A percentile compares a stretch with the other conserved stretches of the same genome.
Evolutionary conservation across 805 yeast genomes (phyloP).

Genomic region (Cyberlindnera subsufficiens): DNA sequence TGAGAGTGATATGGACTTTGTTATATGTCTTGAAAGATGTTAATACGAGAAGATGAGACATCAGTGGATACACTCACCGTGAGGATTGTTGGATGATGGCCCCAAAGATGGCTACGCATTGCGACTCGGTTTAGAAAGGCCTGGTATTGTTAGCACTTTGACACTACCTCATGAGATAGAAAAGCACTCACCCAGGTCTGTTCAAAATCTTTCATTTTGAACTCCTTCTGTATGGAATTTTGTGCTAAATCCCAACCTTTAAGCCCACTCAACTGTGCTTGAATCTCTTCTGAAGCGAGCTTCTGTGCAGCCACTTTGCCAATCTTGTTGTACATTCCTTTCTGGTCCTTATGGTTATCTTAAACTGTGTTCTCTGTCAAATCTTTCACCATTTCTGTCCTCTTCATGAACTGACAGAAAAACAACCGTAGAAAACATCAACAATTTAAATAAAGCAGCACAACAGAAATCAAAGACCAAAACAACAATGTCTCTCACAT

Average conservation of each 20-base stretch:
- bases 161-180: background rate
- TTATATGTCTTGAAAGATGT: constrained; percentile 39
- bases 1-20: constrained; percentile 43
- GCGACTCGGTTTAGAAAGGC: constrained; percentile 52
- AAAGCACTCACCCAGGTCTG: constrained; percentile 48
- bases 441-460: background rate
- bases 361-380: too few species aligned
- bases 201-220: constrained; percentile 45
- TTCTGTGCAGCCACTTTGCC: constrained; percentile 25
- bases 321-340: constrained; percentile 34
- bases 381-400: too few species aligned
- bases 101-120: constrained; percentile 46
- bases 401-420: too few species aligned
- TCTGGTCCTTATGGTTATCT: background rate
- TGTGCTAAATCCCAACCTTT: constrained; percentile 22
- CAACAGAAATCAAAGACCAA: background rate
- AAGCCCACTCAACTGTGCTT: constrained; percentile 14
- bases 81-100: constrained; percentile 66
- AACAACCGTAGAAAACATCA: background rate
- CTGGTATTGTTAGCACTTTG: constrained; percentile 1
- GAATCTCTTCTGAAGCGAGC: constrained; percentile 21
- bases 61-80: constrained; percentile 27
- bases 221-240: constrained; percentile 27
- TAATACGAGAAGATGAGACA: background rate
- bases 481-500: constrained; percentile 66